Conservation (phyloP, 805 yeast genomes). For the Sugiyamaella mastotermitis region DNA sequence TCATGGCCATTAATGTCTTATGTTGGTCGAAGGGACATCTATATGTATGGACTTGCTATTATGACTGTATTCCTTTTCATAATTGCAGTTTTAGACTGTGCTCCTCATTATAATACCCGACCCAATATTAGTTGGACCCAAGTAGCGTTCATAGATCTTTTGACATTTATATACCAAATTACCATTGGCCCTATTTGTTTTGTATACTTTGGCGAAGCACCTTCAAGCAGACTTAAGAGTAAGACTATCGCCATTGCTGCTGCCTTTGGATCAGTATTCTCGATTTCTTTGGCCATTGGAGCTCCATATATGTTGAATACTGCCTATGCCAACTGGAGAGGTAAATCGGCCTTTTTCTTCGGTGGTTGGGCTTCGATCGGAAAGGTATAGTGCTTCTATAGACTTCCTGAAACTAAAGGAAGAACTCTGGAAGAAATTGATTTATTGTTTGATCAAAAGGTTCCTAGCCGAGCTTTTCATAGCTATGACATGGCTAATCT, state of each 20-base stretch:
- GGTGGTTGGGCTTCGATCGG: slow-evolving; percentile 33
- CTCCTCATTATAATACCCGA: slow-evolving; percentile 11
- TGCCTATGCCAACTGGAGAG: slow-evolving; percentile 40
- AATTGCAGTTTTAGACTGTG: slow-evolving; percentile 32
- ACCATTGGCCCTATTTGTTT: slow-evolving; percentile 41
- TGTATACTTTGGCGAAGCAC: slow-evolving; percentile 37
- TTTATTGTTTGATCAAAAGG: slow-evolving; percentile 44
- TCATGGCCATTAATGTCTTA: slow-evolving; percentile 17
- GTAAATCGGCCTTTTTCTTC: slow-evolving; percentile 46
- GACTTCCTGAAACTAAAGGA: slow-evolving; percentile 70
- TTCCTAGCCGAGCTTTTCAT: too few species aligned
- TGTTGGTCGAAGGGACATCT: slow-evolving; percentile 22
- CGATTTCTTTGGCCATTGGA: slow-evolving; percentile 18
- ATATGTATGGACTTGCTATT: slow-evolving; percentile 30
- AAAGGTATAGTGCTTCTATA: slow-evolving; percentile 41
- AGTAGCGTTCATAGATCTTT: slow-evolving; percentile 43
- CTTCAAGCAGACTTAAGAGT: slow-evolving; percentile 33
- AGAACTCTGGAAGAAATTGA: slow-evolving; percentile 76
- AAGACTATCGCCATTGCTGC: slow-evolving; percentile 35
- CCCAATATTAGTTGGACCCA: slow-evolving; percentile 25
- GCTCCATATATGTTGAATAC: slow-evolving; percentile 48
- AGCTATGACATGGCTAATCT: too few species aligned
- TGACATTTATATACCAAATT: slow-evolving; percentile 41
- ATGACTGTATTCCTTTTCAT: slow-evolving; percentile 35
- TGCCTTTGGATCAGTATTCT: slow-evolving; percentile 23